Evolutionary conservation across 495 filamentous ascomycete genomes (phyloP), one percentile per base, ranked within the genome.

Genomic region (Aspergillus baeticus): DNA sequence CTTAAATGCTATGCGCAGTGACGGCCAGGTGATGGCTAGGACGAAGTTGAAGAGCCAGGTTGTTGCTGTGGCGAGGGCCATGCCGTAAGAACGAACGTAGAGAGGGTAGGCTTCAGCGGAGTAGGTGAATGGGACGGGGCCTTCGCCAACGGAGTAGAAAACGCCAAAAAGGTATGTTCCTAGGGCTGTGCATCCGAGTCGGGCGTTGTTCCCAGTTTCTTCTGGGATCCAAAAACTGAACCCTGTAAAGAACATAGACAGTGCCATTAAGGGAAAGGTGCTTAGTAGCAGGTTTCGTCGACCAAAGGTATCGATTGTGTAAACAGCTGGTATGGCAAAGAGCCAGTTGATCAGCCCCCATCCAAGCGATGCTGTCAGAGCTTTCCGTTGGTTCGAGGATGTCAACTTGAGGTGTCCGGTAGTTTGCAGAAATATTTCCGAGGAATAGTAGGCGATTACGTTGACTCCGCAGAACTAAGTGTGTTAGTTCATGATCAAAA

Each of bases 291-390:
- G 81, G 58, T 91, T 91, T 15, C 90, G 81, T 3, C 89, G 84
- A n/a, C 89, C 90, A 58, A 89, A 91, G 0, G 86, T 90, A 64
- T 93, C 89, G 55, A 93, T 93, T 5, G 87, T 91, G 66, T 87
- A 90, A 41, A 93, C 73, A 10, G 89, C 89, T 0, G 89, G 89
- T 11, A 91, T 77, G 4, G 88, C 87, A 55, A 91, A 91, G 21
- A 92, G 70, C 73, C 84, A 91, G 66, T 92, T 92, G 64, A 91
- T 80, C n/a, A 90, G 72, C 10, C 89, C 89, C 63, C 84, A 90
- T 6, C 89, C 90, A 3, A 94, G 71, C 11, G 87, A 90, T 10
- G 85, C 87, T 2, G 71, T 68, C 14, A 94, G 77, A 0, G 90
- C 86, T 22, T 81, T 73, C 1, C 60, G 49, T 0, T 76, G 72